phyloP scores from a whole-genome alignment of 176 grass and related monocot species.

The Oryza meyeriana region DNA sequence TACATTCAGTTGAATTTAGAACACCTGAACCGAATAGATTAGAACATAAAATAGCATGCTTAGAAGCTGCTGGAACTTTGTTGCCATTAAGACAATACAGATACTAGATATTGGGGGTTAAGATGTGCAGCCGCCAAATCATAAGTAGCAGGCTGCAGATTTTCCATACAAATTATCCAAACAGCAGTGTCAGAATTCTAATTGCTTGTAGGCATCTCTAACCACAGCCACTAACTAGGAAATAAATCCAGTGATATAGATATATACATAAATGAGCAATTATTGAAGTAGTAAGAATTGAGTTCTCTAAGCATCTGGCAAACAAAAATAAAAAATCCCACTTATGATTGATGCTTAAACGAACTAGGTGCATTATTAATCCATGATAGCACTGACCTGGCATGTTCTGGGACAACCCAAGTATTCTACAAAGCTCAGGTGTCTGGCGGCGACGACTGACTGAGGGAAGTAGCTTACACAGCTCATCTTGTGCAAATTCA shows the following conservation, averaged over 20 bases:
- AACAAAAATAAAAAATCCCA: background rate
- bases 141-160: background rate
- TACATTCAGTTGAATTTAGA: background rate
- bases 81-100: background rate
- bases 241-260: background rate
- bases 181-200: too few species aligned
- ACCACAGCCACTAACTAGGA: background rate
- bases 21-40: background rate
- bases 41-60: background rate
- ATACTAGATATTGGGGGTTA: background rate
- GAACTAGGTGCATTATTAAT: background rate
- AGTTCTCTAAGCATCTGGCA: background rate
- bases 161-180: background rate
- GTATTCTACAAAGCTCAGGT: constrained; percentile 72
- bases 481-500: constrained; percentile 59
- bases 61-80: background rate
- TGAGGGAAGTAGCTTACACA: constrained; percentile 82
- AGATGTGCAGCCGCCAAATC: background rate
- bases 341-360: background rate
- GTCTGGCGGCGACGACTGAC: constrained; percentile 78
- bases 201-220: background rate
- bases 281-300: background rate
- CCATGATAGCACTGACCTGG: constrained; percentile 49
- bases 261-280: background rate
- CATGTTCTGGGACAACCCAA: constrained; percentile 85